Base-by-base conservation (phyloP, 164 flowering plant genomes). In the Pachysandra terminalis region DNA sequence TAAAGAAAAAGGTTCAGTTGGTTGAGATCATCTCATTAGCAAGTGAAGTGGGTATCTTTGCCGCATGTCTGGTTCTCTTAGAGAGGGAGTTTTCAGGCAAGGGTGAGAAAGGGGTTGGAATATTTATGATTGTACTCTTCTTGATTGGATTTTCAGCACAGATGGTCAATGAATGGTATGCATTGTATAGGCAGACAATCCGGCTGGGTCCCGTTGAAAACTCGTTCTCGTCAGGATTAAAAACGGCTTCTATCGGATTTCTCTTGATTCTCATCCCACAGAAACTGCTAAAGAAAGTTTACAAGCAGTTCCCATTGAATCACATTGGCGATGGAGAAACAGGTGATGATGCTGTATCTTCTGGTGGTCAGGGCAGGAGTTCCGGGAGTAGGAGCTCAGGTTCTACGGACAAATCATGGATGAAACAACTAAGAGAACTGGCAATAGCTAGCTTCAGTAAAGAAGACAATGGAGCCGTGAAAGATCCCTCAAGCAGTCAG, bases 1-100 rank as follows among this genome's bases (percentile, higher is more conserved):
- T 95, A 59, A 90, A 87, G 84, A 95, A 89, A 76, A 90, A 75
- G 71, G 90, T 95, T 59, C 97, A 95, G 79, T 64, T 91, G 57
- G 92, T 87, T 51, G 97, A 91, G 85, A 90, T 95, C 62, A 74
- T 91, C 61, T 82, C 96, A 9, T 75, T 89, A 60, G 57, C 85
- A 9, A 69, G 82, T 23, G 88, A 95, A 83, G 75, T 86, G 40
- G 87, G 84, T 10, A 54, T 91, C 14, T 87, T 90, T 57, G 83
- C 87, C 14, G 62, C 79, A 41, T 89, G 85, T 66, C 53, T 82
- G 27, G 78, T 79, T 56, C 81, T 95, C 26, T 56, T 77, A 59
- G 81, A 78, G 65, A 80, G 56, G 48, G 78, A 83, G 17, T 76
- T 85, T 56, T 78, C 90, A 37, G 32, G 40, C 15, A 37, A 27